Evolutionary conservation across 2,329 filamentous ascomycete genomes (phyloP), one percentile per base, ranked within the genome.

Genomic region (Bipolaris zeicola): DNA sequence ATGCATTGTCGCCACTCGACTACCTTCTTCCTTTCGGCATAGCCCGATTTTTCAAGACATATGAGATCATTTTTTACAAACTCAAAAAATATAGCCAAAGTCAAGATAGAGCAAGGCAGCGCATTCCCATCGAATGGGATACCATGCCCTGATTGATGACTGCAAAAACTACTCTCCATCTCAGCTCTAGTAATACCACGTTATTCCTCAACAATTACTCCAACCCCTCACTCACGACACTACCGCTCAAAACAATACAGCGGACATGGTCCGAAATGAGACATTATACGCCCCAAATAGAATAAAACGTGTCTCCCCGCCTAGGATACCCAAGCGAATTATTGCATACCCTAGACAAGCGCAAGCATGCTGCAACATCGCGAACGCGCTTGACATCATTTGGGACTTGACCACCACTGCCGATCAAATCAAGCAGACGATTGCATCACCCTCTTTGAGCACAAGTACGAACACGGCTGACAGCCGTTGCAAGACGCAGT

Each of bases 351-450:
- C 26, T 28, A 28, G 26, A 28, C 26, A 28, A 28, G 8, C 8
- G 26, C 26, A 28, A 28, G 26, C 26, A 6, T 28, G 5, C 2
- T 28, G 26, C 8, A 28, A 28, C 26, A 7, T 28, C 26, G 14
- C 26, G 20, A 38, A 42, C 34, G 34, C 52, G 36, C 34, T 55
- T 55, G 53, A 52, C 53, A 55, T 55, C 53, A 52, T 55, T 38
- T 33, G 18, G 53, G 36, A 52, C 53, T 28, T 36, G 44, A 16
- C 14, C 43, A 42, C 43, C 43, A 26, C 16, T 24, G 16, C 13
- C 13, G 16, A 48, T 41, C 33, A 43, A 36, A 36, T 20, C 24
- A 48, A 34, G 16, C 20, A 26, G 20, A 39, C 14, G 41, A 52
- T 48, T 55, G 42, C 50, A 48, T 51, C 36, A 41, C 37, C 36